phyloP scores from a whole-genome alignment of 129 eudicot genomes.

The Flaveria trinervia region DNA sequence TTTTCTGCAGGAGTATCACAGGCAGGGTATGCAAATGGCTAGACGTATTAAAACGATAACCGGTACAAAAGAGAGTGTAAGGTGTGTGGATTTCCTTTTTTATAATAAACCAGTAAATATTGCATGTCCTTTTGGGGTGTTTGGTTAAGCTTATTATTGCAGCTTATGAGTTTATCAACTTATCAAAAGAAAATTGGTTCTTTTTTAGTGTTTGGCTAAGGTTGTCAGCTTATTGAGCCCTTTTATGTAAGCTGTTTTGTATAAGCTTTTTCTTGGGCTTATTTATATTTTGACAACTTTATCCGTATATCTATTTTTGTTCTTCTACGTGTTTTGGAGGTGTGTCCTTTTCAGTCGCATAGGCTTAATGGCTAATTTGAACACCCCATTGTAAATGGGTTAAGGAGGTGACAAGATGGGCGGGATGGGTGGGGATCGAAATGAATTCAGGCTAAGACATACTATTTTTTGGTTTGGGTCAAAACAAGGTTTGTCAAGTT shows the following conservation, averaged over 20 bases:
- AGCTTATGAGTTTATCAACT: neutral
- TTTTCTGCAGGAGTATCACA: conserved; percentile 52
- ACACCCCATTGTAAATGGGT: neutral
- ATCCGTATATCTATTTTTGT: neutral
- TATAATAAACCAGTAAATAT: neutral
- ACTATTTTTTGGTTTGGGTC: neutral
- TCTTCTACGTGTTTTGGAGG: neutral
- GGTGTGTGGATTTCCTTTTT: conserved; percentile 44
- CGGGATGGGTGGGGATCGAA: neutral
- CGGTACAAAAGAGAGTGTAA: conserved; percentile 69
- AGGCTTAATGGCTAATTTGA: neutral
- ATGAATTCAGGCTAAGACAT: neutral
- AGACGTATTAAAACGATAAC: conserved; percentile 61
- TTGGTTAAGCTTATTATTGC: neutral
- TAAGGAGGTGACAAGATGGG: neutral
- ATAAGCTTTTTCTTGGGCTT: neutral
- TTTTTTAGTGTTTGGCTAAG: conserved; percentile 15
- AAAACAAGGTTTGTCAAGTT: neutral
- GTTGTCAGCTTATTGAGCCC: neutral
- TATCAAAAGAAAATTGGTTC: neutral
- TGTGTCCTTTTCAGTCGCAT: neutral
- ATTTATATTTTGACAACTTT: neutral
- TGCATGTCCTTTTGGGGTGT: neutral
- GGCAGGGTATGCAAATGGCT: conserved; percentile 53
- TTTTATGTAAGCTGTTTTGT: too few species aligned